Conservation (phyloP, 768 basidiomycete species). For the Auricularia sp. region DNA sequence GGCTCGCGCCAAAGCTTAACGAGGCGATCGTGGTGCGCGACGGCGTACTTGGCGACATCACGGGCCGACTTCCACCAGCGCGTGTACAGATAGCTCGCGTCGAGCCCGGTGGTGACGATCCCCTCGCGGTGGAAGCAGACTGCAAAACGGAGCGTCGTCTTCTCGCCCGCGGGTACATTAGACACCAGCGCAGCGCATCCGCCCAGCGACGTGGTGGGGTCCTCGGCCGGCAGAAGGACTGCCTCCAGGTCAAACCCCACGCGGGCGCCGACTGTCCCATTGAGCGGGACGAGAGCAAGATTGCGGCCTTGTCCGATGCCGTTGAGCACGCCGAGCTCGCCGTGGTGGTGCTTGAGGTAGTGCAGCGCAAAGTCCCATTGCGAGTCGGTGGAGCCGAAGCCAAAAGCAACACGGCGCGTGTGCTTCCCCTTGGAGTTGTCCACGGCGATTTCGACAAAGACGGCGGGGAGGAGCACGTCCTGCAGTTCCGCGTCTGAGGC, state of each 20-base stretch:
- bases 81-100: conserved; percentile 1
- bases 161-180: not conserved
- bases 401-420: not conserved
- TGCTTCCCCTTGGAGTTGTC: not conserved
- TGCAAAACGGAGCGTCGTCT: not conserved
- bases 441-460: not conserved
- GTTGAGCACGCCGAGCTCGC: not conserved
- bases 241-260: conserved; percentile 1
- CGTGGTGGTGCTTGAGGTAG: not conserved
- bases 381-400: conserved; percentile 2
- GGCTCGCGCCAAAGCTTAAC: not conserved
- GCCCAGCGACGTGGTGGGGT: not conserved
- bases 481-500: not conserved
- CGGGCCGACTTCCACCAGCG: conserved; percentile 1
- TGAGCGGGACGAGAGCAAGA: conserved; percentile 1
- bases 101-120: not conserved
- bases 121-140: conserved; percentile 3
- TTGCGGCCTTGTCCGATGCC: not conserved
- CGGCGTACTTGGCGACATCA: not conserved
- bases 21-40: not conserved
- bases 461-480: not conserved
- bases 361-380: not conserved
- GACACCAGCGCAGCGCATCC: not conserved
- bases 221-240: not conserved
- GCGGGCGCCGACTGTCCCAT: not conserved